Conservation (phyloP, 78 protist genomes). For the Dictyostelium citrinum region DNA sequence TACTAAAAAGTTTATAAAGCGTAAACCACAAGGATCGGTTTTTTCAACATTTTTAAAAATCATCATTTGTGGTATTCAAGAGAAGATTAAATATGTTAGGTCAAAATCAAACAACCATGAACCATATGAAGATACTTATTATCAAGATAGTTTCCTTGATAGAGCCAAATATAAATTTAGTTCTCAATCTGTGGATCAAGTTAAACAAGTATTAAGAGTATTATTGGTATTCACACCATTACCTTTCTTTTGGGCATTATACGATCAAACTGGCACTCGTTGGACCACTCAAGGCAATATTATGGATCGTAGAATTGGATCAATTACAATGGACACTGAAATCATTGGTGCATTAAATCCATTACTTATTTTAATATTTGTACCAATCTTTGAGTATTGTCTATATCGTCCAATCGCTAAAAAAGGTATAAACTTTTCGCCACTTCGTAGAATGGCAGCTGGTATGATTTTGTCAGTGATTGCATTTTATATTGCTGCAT, state of each 20-base stretch:
- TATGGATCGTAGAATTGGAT: constrained; percentile 67
- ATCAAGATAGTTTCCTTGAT: constrained; percentile 34
- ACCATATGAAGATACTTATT: constrained; percentile 3
- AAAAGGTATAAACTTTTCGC: constrained; percentile 34
- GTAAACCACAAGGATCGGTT: constrained; percentile 31
- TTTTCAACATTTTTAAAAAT: neutral
- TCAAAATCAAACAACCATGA: neutral
- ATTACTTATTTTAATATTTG: constrained; percentile 75
- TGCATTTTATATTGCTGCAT: constrained; percentile 78
- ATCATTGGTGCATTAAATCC: constrained; percentile 82
- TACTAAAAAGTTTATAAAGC: neutral
- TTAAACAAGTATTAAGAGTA: constrained; percentile 15
- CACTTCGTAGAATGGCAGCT: constrained; percentile 68
- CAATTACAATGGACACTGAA: constrained; percentile 54
- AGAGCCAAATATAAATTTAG: constrained; percentile 24
- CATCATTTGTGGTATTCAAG: constrained; percentile 17
- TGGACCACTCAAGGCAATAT: constrained; percentile 72
- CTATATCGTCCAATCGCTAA: constrained; percentile 67
- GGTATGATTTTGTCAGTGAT: constrained; percentile 83
- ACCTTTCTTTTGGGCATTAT: constrained; percentile 86
- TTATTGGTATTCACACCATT: constrained; percentile 58
- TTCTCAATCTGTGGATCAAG: constrained; percentile 13
- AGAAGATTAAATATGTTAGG: neutral
- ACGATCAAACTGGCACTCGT: constrained; percentile 69
- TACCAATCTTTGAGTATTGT: constrained; percentile 81